Evolutionary conservation across 441 rosid genomes (phyloP).

Genomic region (Adansonia gregorii): DNA sequence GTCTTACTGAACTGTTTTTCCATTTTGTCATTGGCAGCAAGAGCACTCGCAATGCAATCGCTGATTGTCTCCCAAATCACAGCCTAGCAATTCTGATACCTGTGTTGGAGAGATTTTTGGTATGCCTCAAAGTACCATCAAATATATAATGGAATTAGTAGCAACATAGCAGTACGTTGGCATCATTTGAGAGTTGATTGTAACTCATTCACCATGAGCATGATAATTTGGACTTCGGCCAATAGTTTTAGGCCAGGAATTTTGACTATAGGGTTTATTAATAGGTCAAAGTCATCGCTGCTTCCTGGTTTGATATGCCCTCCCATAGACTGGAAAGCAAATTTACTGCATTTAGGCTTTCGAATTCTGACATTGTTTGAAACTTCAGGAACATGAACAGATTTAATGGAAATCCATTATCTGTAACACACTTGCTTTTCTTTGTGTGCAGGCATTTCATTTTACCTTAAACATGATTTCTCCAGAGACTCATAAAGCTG

Average conservation of each 20-base stretch:
- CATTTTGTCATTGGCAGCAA: constrained; percentile 53
- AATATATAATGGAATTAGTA: not conserved
- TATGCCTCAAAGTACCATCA: constrained; percentile 42
- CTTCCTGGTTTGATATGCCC: not conserved
- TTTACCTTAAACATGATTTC: constrained; percentile 87
- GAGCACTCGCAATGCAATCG: constrained; percentile 72
- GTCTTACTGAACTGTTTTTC: constrained; percentile 4
- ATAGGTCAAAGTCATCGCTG: not conserved
- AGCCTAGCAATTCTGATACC: constrained; percentile 76
- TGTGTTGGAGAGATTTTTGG: constrained; percentile 98
- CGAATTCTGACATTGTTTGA: not conserved
- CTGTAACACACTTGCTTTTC: not conserved
- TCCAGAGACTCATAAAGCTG: constrained; percentile 87
- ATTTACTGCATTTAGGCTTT: constrained; percentile 8
- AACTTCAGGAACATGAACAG: not conserved
- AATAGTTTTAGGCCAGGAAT: not conserved
- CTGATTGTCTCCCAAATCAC: constrained; percentile 74
- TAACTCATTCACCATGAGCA: not conserved
- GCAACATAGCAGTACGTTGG: constrained; percentile 4
- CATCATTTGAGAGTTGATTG: not conserved
- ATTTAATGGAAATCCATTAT: not conserved
- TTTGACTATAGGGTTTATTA: not conserved
- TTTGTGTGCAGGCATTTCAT: constrained; percentile 73
- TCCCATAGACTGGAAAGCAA: not conserved
- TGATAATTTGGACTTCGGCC: not conserved